A percentile compares a stretch with the other conserved stretches of the same genome.
These are phyloP conservation scores for Plectranthus barbatus DNA, from an alignment of 257 asterid species.

Conservation along the genomic window DNA sequence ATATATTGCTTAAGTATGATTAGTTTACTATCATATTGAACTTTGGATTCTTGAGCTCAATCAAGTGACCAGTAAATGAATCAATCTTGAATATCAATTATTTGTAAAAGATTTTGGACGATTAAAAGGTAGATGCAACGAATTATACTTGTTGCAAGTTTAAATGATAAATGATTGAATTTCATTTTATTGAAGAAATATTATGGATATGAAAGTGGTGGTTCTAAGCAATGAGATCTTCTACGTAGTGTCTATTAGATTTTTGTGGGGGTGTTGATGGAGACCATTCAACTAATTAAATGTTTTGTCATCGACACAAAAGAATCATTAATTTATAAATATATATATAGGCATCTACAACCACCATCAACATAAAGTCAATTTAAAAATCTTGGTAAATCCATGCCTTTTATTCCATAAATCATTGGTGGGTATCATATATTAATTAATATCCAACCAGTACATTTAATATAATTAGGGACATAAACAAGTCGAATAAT, in stretches of 20 bases:
- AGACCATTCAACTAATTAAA: slow-evolving; percentile 26
- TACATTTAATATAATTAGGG: no score
- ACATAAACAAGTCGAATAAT: no score
- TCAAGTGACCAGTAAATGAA: no score
- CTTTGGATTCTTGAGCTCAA: no score
- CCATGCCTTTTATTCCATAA: slow-evolving; percentile 3
- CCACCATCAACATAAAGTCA: slow-evolving; percentile 1
- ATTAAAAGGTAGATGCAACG: no score
- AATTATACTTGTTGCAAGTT: no score
- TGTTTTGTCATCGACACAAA: not conserved
- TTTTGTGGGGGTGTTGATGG: slow-evolving; percentile 26
- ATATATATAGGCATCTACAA: not conserved
- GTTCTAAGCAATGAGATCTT: slow-evolving; percentile 25
- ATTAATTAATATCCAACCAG: not conserved
- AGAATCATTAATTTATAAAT: not conserved
- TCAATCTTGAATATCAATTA: no score
- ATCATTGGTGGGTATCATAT: not conserved
- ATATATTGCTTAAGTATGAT: no score
- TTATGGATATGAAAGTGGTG: not conserved
- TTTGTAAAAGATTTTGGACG: no score
- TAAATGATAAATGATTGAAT: no score
- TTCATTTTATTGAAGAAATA: not conserved
- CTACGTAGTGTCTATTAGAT: slow-evolving; percentile 34
- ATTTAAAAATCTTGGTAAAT: not conserved
- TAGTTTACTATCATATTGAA: no score